A percentile compares a stretch with the other conserved stretches of the same genome.
Conservation (phyloP, 164 flowering plant species). For the Piper longum region DNA sequence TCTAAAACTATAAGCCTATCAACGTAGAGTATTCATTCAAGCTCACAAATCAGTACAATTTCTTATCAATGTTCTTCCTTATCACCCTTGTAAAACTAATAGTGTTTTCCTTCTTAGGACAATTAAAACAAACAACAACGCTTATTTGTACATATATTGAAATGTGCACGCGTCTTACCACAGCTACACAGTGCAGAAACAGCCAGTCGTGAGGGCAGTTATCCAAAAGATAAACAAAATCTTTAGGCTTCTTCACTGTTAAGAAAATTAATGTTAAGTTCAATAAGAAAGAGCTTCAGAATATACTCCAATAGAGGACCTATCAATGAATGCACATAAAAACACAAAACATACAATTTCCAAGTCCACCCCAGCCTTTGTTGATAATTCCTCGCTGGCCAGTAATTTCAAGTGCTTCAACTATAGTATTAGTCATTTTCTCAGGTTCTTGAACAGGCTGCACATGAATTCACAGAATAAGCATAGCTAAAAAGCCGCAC, state of each 20-base stretch:
- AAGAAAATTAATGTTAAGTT: not conserved
- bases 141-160: not conserved
- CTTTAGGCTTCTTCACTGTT: conserved; percentile 84
- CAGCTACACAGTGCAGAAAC: conserved; percentile 82
- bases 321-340: not conserved
- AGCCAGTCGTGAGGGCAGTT: conserved; percentile 98
- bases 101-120: too few relatives aligned
- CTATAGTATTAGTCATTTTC: conserved; percentile 88
- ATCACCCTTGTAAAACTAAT: too few relatives aligned
- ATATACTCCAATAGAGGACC: conserved; percentile 1
- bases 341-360: conserved; percentile 53
- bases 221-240: conserved; percentile 63
- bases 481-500: too few relatives aligned
- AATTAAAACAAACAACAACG: not conserved
- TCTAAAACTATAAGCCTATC: too few relatives aligned
- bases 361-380: conserved; percentile 99
- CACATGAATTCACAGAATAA: not conserved
- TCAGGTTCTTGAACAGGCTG: conserved; percentile 97
- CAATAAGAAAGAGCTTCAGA: not conserved
- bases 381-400: conserved; percentile 92
- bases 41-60: too few relatives aligned
- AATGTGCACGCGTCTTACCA: conserved; percentile 42
- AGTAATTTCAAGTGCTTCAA: conserved; percentile 72
- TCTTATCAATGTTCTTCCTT: too few relatives aligned
- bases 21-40: too few relatives aligned